These are phyloP conservation scores for Musa schizocarpa DNA, from an alignment of 176 grass and related monocot species.

Conservation along the genomic window DNA sequence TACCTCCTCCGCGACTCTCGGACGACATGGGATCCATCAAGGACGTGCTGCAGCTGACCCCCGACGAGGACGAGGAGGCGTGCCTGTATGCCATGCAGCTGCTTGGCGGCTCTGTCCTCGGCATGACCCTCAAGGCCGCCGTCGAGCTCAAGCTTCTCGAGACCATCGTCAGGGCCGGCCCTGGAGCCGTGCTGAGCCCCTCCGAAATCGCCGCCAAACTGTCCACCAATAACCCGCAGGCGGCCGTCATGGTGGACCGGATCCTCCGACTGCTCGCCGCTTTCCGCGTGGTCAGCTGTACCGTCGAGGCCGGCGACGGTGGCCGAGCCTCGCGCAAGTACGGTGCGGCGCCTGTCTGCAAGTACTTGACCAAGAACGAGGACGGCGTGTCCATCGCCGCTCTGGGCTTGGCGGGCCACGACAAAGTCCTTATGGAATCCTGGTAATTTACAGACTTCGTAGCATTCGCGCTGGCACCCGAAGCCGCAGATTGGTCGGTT, in stretches of 20 bases:
- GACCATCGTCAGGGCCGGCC: constrained; percentile 26
- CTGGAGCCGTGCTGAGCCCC: constrained; percentile 21
- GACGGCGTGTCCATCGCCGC: constrained; percentile 79
- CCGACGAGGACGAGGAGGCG: constrained; percentile 31
- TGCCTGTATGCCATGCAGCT: constrained; percentile 76
- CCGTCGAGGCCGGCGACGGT: constrained; percentile 35
- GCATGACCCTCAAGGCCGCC: constrained; percentile 88
- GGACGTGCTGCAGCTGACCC: constrained; percentile 4
- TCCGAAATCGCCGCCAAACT: constrained; percentile 48
- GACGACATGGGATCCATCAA: neutral
- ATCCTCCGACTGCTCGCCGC: constrained; percentile 28
- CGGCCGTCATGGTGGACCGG: constrained; percentile 56
- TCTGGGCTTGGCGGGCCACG: constrained; percentile 70
- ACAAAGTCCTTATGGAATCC: constrained; percentile 91
- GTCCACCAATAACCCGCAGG: constrained; percentile 29
- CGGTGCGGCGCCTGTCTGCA: constrained; percentile 44
- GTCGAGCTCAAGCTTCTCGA: constrained; percentile 74
- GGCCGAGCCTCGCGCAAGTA: constrained; percentile 35
- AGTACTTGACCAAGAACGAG: constrained; percentile 73
- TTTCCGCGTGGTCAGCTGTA: constrained; percentile 48
- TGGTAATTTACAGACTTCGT: constrained; percentile 27
- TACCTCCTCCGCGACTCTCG: too few relatives aligned
- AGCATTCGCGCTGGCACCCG: neutral
- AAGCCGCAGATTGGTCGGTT: neutral
- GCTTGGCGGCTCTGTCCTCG: constrained; percentile 56